These are phyloP conservation scores for Ganoderma lingzhi DNA, from an alignment of 1,284 basidiomycete genomes.

Conservation along the genomic window DNA sequence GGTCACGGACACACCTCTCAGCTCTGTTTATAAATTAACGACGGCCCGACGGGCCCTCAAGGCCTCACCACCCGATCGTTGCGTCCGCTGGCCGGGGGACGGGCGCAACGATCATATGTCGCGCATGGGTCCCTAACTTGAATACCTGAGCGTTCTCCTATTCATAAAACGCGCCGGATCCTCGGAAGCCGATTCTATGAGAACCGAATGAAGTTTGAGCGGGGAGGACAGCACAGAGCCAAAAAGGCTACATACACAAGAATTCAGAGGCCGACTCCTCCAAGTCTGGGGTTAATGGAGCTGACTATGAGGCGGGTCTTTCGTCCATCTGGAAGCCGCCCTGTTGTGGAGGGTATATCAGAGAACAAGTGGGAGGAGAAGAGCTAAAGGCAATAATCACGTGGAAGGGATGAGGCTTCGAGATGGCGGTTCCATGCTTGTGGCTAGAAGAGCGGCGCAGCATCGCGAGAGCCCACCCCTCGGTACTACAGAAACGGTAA, in stretches of 20 bases:
- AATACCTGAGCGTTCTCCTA: neutral
- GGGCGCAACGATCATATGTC: neutral
- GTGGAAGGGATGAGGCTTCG: neutral
- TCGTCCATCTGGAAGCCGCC: neutral
- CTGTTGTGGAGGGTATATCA: neutral
- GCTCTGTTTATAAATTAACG: neutral
- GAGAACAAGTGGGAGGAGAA: neutral
- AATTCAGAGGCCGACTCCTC: neutral
- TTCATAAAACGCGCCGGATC: neutral
- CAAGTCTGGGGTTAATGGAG: neutral
- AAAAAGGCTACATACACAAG: neutral
- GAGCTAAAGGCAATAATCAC: neutral
- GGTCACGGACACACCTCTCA: neutral
- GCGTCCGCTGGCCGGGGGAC: neutral
- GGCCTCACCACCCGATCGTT: neutral
- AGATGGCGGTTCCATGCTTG: neutral
- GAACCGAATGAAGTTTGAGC: neutral
- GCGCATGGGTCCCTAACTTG: neutral
- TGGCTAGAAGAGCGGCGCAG: neutral
- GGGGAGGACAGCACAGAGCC: neutral
- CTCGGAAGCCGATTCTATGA: slow-evolving; percentile 1
- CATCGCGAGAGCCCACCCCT: neutral
- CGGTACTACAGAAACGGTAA: neutral
- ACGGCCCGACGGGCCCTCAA: slow-evolving; percentile 12
- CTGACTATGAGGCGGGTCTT: no score